Evolutionary conservation across 75 land plant genomes (phyloP).

Genomic region (Picea glauca): DNA sequence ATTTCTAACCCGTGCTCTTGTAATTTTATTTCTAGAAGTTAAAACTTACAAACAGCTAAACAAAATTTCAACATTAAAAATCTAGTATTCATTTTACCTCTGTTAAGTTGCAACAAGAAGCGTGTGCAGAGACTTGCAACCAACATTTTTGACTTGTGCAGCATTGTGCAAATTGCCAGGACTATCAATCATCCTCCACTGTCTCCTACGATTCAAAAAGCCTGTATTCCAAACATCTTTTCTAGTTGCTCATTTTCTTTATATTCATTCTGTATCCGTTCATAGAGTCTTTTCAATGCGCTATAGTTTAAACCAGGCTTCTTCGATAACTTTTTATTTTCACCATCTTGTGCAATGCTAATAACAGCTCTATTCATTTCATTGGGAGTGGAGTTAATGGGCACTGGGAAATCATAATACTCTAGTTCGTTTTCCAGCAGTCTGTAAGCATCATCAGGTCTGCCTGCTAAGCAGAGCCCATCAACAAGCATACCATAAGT

Average conservation of each 20-base stretch:
- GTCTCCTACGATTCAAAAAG: neutral
- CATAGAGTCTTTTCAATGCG: conserved; percentile 1
- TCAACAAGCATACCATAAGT: conserved; percentile 18
- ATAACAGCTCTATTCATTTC: neutral
- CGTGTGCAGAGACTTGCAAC: neutral
- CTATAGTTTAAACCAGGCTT: conserved; percentile 1
- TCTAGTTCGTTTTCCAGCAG: conserved; percentile 2
- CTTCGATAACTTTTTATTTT: neutral
- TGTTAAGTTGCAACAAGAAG: neutral
- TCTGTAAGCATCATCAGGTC: conserved; percentile 7
- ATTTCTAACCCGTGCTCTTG: too few species aligned
- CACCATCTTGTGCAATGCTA: neutral
- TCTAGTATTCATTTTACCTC: neutral
- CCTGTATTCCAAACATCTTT: neutral
- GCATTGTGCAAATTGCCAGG: neutral
- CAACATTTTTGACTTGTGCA: neutral
- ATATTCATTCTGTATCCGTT: neutral
- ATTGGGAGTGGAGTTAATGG: neutral
- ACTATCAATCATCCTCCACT: neutral
- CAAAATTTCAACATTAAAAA: neutral
- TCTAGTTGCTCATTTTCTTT: neutral
- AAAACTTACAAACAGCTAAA: too few species aligned
- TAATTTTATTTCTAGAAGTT: too few species aligned
- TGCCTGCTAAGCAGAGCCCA: conserved; percentile 12
- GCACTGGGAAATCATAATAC: neutral